phyloP scores from a whole-genome alignment of 1,284 basidiomycete species.

The Sanguinoderma infundibulare region DNA sequence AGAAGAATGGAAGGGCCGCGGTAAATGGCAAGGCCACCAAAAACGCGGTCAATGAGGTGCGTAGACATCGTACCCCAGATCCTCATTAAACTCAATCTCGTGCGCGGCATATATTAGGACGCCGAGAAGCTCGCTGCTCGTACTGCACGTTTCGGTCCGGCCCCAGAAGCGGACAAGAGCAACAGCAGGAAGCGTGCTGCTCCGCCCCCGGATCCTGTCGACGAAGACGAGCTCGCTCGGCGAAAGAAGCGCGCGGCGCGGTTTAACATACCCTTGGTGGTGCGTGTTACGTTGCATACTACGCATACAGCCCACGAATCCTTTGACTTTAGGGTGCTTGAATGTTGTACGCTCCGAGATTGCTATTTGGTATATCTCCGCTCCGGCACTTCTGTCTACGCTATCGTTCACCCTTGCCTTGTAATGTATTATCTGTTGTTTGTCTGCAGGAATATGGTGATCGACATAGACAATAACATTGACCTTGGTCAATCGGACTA shows the following conservation, averaged over 20 bases:
- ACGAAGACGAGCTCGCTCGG: slow-evolving; percentile 60
- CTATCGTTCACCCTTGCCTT: slow-evolving; percentile 2
- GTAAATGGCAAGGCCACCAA: slow-evolving; percentile 23
- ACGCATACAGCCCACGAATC: not conserved
- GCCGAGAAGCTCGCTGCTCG: slow-evolving; percentile 49
- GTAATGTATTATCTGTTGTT: slow-evolving; percentile 7
- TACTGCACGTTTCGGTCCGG: slow-evolving; percentile 55
- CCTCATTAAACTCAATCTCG: not conserved
- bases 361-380: not conserved
- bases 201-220: slow-evolving; percentile 45
- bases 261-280: slow-evolving; percentile 44
- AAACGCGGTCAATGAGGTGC: slow-evolving; percentile 28
- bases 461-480: not conserved
- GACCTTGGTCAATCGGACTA: not conserved
- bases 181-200: slow-evolving; percentile 47
- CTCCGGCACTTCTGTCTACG: not conserved
- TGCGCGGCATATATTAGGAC: slow-evolving; percentile 43
- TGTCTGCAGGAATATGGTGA: not conserved
- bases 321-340: not conserved
- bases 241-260: slow-evolving; percentile 66
- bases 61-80: slow-evolving; percentile 13
- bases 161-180: slow-evolving; percentile 11
- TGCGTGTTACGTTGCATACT: slow-evolving; percentile 5
- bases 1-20: slow-evolving; percentile 15
- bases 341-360: not conserved